Evolutionary conservation across 2,329 filamentous ascomycete genomes (phyloP).

Genomic region (Didymella pinodella): DNA sequence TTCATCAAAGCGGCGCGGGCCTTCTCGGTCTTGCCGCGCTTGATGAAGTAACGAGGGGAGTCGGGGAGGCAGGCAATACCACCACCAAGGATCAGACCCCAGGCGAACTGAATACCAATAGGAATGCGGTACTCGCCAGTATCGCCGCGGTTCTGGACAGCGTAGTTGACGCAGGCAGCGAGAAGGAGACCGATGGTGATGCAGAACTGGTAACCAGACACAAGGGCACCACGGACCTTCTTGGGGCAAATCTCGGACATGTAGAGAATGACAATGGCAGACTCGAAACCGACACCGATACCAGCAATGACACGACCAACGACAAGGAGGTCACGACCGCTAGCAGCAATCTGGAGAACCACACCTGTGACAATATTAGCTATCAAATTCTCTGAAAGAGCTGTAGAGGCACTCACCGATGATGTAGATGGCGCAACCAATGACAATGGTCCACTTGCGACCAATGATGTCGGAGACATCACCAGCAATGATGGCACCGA

Average conservation of each 20-base stretch:
- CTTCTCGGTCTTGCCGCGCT: slow-evolving; percentile 63
- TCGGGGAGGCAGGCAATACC: slow-evolving; percentile 47
- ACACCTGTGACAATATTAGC: slow-evolving; percentile 23
- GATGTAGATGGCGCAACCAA: slow-evolving; percentile 32
- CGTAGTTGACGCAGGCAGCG: slow-evolving; percentile 69
- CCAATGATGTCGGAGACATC: slow-evolving; percentile 70
- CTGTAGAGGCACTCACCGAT: slow-evolving; percentile 35
- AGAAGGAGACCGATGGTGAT: slow-evolving; percentile 73
- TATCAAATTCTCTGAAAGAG: slow-evolving; percentile 11
- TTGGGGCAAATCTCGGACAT: slow-evolving; percentile 74
- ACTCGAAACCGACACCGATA: slow-evolving; percentile 43
- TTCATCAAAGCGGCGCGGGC: slow-evolving; percentile 67
- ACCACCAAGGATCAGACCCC: slow-evolving; percentile 69
- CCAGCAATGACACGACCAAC: slow-evolving; percentile 43
- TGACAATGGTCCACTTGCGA: slow-evolving; percentile 66
- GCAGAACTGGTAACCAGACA: slow-evolving; percentile 71
- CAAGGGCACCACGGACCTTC: slow-evolving; percentile 73
- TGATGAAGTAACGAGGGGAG: slow-evolving; percentile 50
- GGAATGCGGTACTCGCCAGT: slow-evolving; percentile 75
- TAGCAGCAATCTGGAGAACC: slow-evolving; percentile 20
- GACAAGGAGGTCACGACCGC: slow-evolving; percentile 24
- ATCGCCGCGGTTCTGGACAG: slow-evolving; percentile 62
- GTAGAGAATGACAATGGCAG: slow-evolving; percentile 64
- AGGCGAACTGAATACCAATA: slow-evolving; percentile 73
- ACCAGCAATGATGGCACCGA: slow-evolving; percentile 74